phyloP scores from a whole-genome alignment of 139 green algal genomes.

The Coccomyxa sp. region DNA sequence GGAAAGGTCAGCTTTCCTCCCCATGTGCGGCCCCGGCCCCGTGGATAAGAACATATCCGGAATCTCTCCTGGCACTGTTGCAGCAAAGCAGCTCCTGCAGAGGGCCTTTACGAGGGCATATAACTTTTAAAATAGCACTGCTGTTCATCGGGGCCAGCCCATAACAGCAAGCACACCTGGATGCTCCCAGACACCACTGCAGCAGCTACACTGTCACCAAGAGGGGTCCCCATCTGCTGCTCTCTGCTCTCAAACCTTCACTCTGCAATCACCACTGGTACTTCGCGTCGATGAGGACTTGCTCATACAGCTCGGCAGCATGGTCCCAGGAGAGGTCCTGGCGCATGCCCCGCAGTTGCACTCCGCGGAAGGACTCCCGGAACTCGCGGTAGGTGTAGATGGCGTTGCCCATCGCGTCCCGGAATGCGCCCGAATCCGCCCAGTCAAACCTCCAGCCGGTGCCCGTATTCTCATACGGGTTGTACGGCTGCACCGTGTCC shows the following conservation, averaged over 20 bases:
- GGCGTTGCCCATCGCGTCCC: constrained; percentile 57
- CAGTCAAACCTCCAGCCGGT: constrained; percentile 81
- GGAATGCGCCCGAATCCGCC: constrained; percentile 33
- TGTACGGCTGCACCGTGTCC: constrained; percentile 81
- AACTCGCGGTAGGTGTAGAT: constrained; percentile 73
- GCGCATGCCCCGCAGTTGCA: constrained; percentile 61
- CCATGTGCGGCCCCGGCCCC: no score
- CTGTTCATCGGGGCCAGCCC: no score
- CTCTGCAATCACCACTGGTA: constrained; percentile 63
- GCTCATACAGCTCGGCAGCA: constrained; percentile 86
- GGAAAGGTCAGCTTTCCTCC: no score
- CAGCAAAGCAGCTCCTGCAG: no score
- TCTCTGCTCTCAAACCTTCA: no score
- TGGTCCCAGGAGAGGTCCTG: constrained; percentile 87
- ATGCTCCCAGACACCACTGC: not conserved
- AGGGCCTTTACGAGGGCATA: no score
- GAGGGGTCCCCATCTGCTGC: no score
- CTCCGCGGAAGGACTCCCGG: constrained; percentile 51
- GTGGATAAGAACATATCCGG: no score
- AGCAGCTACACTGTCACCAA: not conserved
- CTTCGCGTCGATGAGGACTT: constrained; percentile 88
- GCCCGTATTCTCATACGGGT: constrained; percentile 71
- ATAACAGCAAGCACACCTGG: not conserved
- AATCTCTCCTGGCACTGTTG: no score
- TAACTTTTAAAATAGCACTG: no score